Percentiles rank a stretch among this genome's conserved stretches.
phyloP scores from a whole-genome alignment of 352 stramenopile genomes.

The Phytophthora sp. region DNA sequence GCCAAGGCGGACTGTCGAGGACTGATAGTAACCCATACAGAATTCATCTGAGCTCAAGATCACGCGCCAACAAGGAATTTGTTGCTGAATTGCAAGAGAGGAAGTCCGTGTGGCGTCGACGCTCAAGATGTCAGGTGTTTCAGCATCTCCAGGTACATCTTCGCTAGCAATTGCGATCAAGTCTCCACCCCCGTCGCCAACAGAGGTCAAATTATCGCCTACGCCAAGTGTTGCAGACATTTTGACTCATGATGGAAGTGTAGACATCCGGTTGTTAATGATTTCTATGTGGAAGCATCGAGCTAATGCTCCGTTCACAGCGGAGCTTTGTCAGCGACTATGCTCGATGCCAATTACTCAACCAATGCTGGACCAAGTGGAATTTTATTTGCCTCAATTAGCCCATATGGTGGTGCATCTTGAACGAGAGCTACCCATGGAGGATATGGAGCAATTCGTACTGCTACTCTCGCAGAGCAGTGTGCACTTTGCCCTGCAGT shows the following conservation, averaged over 20 bases:
- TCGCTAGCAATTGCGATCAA: slow-evolving; percentile 10
- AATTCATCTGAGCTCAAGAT: slow-evolving; percentile 11
- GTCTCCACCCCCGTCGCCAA: slow-evolving; percentile 23
- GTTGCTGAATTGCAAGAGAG: neutral
- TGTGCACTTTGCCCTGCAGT: slow-evolving; percentile 81
- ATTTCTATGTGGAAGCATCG: slow-evolving; percentile 80
- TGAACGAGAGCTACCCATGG: slow-evolving; percentile 78
- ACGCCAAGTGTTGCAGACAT: slow-evolving; percentile 39
- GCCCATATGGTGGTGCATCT: slow-evolving; percentile 87
- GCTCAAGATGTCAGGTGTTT: slow-evolving; percentile 4
- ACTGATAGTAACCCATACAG: neutral
- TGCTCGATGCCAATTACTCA: slow-evolving; percentile 53
- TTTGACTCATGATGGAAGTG: slow-evolving; percentile 47
- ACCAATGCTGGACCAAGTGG: slow-evolving; percentile 71
- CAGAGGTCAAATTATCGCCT: slow-evolving; percentile 11
- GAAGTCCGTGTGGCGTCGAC: slow-evolving; percentile 16
- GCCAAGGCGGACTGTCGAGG: neutral
- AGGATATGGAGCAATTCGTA: slow-evolving; percentile 82
- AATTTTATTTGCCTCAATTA: slow-evolving; percentile 84
- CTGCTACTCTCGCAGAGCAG: slow-evolving; percentile 77
- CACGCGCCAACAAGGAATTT: neutral
- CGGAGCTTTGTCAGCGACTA: slow-evolving; percentile 66
- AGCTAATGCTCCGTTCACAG: slow-evolving; percentile 60
- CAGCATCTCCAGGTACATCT: neutral
- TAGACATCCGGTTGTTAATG: slow-evolving; percentile 77